Percentiles rank a stretch among this genome's conserved stretches.
phyloP scores from a whole-genome alignment of 108 stramenopile species.

The Cyclotella atomus region DNA sequence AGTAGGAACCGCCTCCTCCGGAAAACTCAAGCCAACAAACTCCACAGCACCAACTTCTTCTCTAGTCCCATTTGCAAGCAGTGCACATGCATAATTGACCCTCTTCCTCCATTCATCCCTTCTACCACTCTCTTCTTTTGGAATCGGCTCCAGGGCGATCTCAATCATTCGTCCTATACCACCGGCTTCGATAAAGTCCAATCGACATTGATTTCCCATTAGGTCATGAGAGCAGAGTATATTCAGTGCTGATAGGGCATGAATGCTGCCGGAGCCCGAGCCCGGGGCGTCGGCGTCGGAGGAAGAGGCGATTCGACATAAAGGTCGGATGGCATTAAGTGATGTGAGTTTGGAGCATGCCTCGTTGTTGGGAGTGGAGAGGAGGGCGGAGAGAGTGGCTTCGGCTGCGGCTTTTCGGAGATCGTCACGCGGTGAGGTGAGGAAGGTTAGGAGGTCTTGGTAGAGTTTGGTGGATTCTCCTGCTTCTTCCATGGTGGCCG shows the following conservation, averaged over 20 bases:
- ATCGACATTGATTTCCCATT: constrained; percentile 57
- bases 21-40: constrained; percentile 71
- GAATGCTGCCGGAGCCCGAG: constrained; percentile 16
- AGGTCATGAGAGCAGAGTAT: constrained; percentile 29
- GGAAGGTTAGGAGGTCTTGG: constrained; percentile 38
- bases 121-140: constrained; percentile 3
- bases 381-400: constrained; percentile 43
- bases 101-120: constrained; percentile 46
- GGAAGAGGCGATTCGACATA: constrained; percentile 31
- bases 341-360: constrained; percentile 16
- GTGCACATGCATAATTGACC: constrained; percentile 72
- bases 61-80: constrained; percentile 81
- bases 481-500: not conserved
- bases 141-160: constrained; percentile 49
- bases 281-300: no score
- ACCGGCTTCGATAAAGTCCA: constrained; percentile 55
- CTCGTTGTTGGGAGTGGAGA: constrained; percentile 2
- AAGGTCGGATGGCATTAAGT: constrained; percentile 25
- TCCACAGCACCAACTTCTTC: constrained; percentile 77
- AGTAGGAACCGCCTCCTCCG: constrained; percentile 66
- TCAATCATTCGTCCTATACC: constrained; percentile 67
- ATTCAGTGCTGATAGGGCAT: constrained; percentile 26
- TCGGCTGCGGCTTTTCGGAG: constrained; percentile 47
- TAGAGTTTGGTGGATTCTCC: constrained; percentile 28
- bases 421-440: constrained; percentile 37